phyloP scores from a whole-genome alignment of 140 eudicot species.

The Bidens hawaiensis region DNA sequence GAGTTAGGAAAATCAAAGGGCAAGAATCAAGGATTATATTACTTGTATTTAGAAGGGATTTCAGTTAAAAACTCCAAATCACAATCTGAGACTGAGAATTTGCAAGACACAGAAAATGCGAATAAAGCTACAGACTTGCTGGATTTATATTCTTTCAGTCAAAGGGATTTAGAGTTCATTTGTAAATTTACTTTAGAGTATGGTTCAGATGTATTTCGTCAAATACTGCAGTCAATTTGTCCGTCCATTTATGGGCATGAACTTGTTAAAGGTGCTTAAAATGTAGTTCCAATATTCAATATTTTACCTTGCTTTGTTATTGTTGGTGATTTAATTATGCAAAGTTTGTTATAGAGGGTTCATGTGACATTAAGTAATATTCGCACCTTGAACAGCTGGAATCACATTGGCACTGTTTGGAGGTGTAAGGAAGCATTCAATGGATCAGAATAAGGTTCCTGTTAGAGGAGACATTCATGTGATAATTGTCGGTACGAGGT shows the following conservation, averaged over 20 bases:
- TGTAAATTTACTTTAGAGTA: conserved; percentile 64
- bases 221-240: conserved; percentile 85
- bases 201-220: conserved; percentile 79
- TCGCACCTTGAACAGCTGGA: conserved; percentile 56
- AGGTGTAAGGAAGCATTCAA: conserved; percentile 88
- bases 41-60: conserved; percentile 85
- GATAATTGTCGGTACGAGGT: conserved; percentile 73
- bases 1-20: conserved; percentile 80
- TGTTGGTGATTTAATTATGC: neutral
- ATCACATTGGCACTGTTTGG: conserved; percentile 82
- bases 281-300: neutral
- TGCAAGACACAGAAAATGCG: conserved; percentile 34
- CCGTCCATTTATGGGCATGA: conserved; percentile 98
- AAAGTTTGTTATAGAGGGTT: neutral
- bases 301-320: neutral
- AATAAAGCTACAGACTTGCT: conserved; percentile 51
- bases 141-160: conserved; percentile 80
- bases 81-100: conserved; percentile 49
- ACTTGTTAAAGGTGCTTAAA: conserved; percentile 83
- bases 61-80: conserved; percentile 83
- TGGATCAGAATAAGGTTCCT: conserved; percentile 98
- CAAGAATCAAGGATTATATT: conserved; percentile 83
- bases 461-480: conserved; percentile 97
- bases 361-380: conserved; percentile 10
- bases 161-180: conserved; percentile 73